Conservation (phyloP, 1,139 yeast genomes). For the Geotrichum restrictum region DNA sequence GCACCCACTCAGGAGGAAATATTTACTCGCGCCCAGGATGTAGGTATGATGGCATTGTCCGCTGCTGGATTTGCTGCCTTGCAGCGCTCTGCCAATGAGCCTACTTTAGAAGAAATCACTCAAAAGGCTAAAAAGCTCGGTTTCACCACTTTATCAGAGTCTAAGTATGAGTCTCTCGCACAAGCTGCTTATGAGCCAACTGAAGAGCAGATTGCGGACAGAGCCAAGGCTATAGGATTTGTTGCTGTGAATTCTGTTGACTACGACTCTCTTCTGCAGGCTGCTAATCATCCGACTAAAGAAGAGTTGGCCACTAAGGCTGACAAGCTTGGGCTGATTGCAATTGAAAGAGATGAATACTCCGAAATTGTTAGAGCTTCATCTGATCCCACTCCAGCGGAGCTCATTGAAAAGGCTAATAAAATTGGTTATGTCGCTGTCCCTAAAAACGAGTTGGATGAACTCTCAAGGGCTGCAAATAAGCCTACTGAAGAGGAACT, state of each 20-base stretch:
- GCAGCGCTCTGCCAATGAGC: constrained; percentile 20
- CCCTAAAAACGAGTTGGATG: constrained; percentile 20
- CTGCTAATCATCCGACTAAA: constrained; percentile 40
- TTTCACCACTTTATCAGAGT: constrained; percentile 19
- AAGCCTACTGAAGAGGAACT: constrained; percentile 27
- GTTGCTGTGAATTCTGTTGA: constrained; percentile 11
- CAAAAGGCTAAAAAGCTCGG: constrained; percentile 30
- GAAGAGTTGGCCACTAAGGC: constrained; percentile 42
- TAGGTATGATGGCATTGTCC: constrained; percentile 32
- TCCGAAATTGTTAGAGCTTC: constrained; percentile 40
- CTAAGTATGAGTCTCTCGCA: constrained; percentile 14
- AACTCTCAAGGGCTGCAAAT: constrained; percentile 7
- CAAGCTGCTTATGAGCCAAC: constrained; percentile 23
- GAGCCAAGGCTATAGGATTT: constrained; percentile 22
- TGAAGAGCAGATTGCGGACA: constrained; percentile 20
- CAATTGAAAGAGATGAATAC: constrained; percentile 31
- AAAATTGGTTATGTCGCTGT: constrained; percentile 26
- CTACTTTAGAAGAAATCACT: constrained; percentile 22
- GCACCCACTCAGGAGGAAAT: constrained; percentile 28
- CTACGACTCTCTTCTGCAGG: constrained; percentile 20
- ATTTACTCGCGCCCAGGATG: constrained; percentile 36
- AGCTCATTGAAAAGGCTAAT: constrained; percentile 13
- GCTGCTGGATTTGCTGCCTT: constrained; percentile 25
- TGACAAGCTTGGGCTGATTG: constrained; percentile 27
- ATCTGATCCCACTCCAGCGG: constrained; percentile 21